phyloP scores from a whole-genome alignment of 305 asterid genomes.

The Lippia alba region DNA sequence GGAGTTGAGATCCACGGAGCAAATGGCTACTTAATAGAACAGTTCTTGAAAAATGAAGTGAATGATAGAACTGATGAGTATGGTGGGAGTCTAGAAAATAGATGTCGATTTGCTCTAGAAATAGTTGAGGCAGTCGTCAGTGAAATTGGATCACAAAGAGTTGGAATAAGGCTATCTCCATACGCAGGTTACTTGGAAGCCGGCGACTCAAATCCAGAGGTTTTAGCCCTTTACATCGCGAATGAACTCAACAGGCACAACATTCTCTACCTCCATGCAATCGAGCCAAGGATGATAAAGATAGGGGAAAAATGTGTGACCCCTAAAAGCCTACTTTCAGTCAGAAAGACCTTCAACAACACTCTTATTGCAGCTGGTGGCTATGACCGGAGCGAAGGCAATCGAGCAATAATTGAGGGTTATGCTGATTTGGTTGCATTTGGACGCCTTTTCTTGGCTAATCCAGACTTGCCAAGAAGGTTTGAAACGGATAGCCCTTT shows the following conservation, averaged over 20 bases:
- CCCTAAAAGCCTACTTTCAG: background rate
- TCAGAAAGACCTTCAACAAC: background rate
- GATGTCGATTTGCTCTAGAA: too few relatives aligned
- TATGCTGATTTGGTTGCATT: background rate
- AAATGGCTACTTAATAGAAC: too few relatives aligned
- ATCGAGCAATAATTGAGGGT: background rate
- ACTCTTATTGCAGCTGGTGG: conserved; percentile 2
- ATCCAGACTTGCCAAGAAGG: conserved; percentile 1
- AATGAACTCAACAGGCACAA: background rate
- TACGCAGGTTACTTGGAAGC: background rate
- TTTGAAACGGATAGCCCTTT: background rate
- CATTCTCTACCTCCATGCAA: background rate
- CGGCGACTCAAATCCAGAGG: background rate
- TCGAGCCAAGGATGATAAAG: conserved; percentile 5
- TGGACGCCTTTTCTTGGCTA: conserved; percentile 8
- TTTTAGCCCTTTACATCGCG: background rate
- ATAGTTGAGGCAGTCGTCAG: conserved; percentile 28
- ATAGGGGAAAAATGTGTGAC: background rate
- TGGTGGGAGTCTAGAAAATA: too few relatives aligned
- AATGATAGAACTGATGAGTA: too few relatives aligned
- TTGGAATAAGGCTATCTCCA: conserved; percentile 40
- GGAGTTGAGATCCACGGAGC: too few relatives aligned
- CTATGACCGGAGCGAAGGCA: conserved; percentile 1
- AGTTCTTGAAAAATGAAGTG: too few relatives aligned
- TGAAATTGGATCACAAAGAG: conserved; percentile 35